These are phyloP conservation scores for Suillus clintonianus DNA, from an alignment of 768 basidiomycete species.

Conservation along the genomic window DNA sequence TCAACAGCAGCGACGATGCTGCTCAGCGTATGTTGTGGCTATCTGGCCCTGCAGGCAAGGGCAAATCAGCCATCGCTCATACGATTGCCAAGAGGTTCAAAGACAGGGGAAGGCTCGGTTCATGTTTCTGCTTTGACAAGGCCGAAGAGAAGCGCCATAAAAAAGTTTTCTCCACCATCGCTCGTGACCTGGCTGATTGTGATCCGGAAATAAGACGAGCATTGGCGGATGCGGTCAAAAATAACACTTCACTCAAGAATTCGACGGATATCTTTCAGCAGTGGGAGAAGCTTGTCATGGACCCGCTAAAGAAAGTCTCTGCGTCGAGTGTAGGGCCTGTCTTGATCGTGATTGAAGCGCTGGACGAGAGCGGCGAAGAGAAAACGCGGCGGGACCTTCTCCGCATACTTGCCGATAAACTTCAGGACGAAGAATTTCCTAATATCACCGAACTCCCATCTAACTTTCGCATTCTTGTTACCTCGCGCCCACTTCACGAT, in stretches of 20 bases:
- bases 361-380: conserved; percentile 18
- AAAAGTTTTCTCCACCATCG: conserved; percentile 19
- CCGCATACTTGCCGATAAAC: not conserved
- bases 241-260: not conserved
- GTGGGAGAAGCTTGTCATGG: conserved; percentile 1
- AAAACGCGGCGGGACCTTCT: not conserved
- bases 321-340: conserved; percentile 6
- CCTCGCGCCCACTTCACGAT: conserved; percentile 1
- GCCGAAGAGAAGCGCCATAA: conserved; percentile 8
- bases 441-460: conserved; percentile 1
- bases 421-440: not conserved
- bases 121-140: conserved; percentile 11
- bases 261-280: not conserved
- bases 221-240: not conserved
- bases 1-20: conserved; percentile 8
- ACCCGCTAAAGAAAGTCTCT: not conserved
- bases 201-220: not conserved
- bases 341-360: conserved; percentile 24
- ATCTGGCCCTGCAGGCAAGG: conserved; percentile 24
- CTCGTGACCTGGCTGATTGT: conserved; percentile 17
- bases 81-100: conserved; percentile 10
- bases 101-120: conserved; percentile 14
- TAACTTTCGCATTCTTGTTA: conserved; percentile 9
- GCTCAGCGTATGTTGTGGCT: conserved; percentile 19
- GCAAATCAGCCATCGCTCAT: conserved; percentile 22